Evolutionary conservation across 2,329 filamentous ascomycete genomes (phyloP).

Genomic region (Colletotrichum incanum): DNA sequence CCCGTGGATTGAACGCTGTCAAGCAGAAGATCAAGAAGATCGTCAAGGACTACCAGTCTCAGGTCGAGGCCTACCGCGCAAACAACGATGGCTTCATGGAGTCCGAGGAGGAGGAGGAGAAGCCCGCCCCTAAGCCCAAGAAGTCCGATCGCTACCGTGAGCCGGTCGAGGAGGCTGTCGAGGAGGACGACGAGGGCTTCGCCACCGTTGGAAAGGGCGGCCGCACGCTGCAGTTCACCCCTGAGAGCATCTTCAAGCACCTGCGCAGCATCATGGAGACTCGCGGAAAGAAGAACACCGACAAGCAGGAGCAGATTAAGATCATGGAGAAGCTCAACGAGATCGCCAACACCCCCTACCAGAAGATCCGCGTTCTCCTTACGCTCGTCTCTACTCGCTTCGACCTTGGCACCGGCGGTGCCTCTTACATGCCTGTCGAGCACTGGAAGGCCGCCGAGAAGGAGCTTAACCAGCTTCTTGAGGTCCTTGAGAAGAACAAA

Average conservation of each 20-base stretch:
- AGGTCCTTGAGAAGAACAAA: conserved; percentile 83
- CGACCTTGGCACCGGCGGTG: conserved; percentile 85
- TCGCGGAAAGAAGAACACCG: conserved; percentile 98
- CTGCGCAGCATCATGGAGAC: conserved; percentile 94
- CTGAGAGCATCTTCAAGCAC: conserved; percentile 98
- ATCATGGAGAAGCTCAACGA: conserved; percentile 97
- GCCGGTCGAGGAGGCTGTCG: conserved; percentile 65
- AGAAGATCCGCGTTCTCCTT: conserved; percentile 91
- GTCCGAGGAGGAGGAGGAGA: conserved; percentile 83
- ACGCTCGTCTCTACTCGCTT: conserved; percentile 95
- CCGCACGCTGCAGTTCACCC: conserved; percentile 90
- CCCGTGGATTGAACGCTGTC: conserved; percentile 94
- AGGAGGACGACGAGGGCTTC: conserved; percentile 87
- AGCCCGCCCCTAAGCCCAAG: conserved; percentile 66
- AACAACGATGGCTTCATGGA: conserved; percentile 92
- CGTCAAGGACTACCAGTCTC: conserved; percentile 92
- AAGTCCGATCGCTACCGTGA: conserved; percentile 62
- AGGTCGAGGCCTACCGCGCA: conserved; percentile 89
- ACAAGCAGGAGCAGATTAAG: conserved; percentile 93
- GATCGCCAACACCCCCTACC: conserved; percentile 92
- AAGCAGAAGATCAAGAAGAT: conserved; percentile 99
- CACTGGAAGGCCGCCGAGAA: conserved; percentile 97
- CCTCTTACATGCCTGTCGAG: conserved; percentile 90
- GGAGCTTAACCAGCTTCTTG: conserved; percentile 84
- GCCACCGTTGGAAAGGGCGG: conserved; percentile 91